A percentile compares a stretch with the other conserved stretches of the same genome.
phyloP scores from a whole-genome alignment of 306 rosid species.

The Herpetospermum pedunculosum region DNA sequence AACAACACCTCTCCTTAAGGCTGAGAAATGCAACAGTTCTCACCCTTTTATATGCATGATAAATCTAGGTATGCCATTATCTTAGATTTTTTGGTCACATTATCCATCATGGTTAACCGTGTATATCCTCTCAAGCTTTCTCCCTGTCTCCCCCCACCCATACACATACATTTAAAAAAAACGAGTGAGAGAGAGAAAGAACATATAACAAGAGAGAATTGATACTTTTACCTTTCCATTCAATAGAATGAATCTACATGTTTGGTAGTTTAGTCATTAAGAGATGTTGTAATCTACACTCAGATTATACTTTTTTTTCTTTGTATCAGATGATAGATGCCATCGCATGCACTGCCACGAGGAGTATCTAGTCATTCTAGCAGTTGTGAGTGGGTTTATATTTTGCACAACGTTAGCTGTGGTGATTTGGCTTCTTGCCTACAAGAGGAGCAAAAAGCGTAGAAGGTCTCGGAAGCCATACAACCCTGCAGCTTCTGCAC shows the following conservation, averaged over 20 bases:
- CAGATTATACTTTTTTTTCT: conserved; percentile 3
- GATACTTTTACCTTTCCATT: too few relatives aligned
- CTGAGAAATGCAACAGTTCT: conserved; percentile 46
- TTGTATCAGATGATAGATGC: conserved; percentile 43
- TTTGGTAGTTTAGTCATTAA: background rate
- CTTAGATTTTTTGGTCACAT: background rate
- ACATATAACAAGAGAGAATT: background rate
- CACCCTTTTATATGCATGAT: conserved; percentile 61
- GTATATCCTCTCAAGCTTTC: background rate
- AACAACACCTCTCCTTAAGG: conserved; percentile 16
- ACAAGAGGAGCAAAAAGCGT: conserved; percentile 82
- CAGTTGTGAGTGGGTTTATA: conserved; percentile 82
- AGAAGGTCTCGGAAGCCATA: conserved; percentile 63
- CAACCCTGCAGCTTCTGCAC: conserved; percentile 52
- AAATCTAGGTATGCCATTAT: conserved; percentile 41
- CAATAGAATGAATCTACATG: too few relatives aligned
- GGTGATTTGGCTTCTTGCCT: conserved; percentile 84
- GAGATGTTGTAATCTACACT: conserved; percentile 5
- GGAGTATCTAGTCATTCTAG: conserved; percentile 81
- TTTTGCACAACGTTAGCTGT: conserved; percentile 69
- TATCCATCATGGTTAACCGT: background rate
- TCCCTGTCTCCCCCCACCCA: background rate
- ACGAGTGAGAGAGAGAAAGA: background rate
- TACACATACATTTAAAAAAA: background rate
- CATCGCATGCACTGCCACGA: conserved; percentile 71